Evolutionary conservation across 2,329 filamentous ascomycete genomes (phyloP).

Genomic region (Trichoderma afroharzianum): DNA sequence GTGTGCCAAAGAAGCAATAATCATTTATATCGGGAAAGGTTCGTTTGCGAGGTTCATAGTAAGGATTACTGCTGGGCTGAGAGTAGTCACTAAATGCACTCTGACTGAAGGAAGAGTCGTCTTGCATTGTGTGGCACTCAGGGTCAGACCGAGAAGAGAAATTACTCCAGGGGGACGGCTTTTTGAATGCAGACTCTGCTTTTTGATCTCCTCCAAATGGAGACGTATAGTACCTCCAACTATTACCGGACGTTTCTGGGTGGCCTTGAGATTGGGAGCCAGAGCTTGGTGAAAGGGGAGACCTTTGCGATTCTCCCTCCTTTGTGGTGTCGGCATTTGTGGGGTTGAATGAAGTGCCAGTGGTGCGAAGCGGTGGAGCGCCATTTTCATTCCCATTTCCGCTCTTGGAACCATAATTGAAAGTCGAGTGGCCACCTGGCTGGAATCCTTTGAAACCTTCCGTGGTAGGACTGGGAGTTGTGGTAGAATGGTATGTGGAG

Average conservation of each 20-base stretch:
- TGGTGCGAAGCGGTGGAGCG: conserved; percentile 8
- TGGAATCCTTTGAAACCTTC: background rate
- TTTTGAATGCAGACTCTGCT: background rate
- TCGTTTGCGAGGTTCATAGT: conserved; percentile 30
- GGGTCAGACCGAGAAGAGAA: background rate
- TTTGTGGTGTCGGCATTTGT: background rate
- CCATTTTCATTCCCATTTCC: background rate
- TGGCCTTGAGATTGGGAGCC: conserved; percentile 15
- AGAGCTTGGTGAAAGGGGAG: background rate
- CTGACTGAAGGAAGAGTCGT: background rate
- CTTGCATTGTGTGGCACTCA: background rate
- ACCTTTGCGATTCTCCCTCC: background rate
- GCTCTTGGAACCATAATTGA: conserved; percentile 2
- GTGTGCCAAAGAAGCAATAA: background rate
- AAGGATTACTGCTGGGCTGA: conserved; percentile 32
- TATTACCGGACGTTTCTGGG: conserved; percentile 25
- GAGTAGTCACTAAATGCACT: conserved; percentile 25
- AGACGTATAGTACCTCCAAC: conserved; percentile 26
- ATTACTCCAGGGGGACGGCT: background rate
- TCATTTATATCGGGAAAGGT: conserved; percentile 17
- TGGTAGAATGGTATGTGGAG: background rate
- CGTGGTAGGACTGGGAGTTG: background rate
- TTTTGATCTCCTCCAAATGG: background rate
- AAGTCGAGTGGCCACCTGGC: background rate
- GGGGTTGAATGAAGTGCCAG: conserved; percentile 17